Evolutionary conservation across 768 basidiomycete genomes (phyloP), one percentile per base, ranked within the genome.

Genomic region (Tubosaeta sp.): DNA sequence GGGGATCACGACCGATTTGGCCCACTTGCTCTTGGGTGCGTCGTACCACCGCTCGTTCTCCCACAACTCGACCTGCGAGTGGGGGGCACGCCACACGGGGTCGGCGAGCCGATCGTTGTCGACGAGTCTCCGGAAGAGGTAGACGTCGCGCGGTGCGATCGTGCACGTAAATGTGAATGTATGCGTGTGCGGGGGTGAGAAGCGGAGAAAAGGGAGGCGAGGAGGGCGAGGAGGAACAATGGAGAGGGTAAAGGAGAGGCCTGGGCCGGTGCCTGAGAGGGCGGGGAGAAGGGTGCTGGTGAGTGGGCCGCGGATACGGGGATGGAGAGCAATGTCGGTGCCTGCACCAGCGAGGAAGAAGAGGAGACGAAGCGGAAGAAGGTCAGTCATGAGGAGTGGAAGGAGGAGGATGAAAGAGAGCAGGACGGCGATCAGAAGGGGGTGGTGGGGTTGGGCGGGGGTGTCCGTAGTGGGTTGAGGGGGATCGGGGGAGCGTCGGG

Each of bases 21-120:
- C 47, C 7, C 48, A 49, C 48, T 51, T 54, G 31, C 10, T 19
- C 6, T 63, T 52, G 0, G 41, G 8, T 2, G 33, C 47, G 31
- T 55, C 52, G 31, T 68, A 65, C 71, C 78, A 84, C 16, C 90
- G 75, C 64, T 91, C 87, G 67, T 91, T 92, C 73, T 92, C 90
- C 74, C 81, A 91, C 22, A 91, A 63, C 65, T 88, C 86, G 14
- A 91, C 86, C 32, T 83, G 78, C 6, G 80, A 66, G 70, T 84
- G 75, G 62, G 85, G 80, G 2, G 83, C 73, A 0, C 68, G 72
- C 87, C 88, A 91, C 41, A 80, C 80, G 27, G 62, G 68, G 60
- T 90, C 85, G 6, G 75, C 72, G 4, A 92, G 76, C 11, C 71
- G 73, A 55, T 91, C 85, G 56, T 92, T 73, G 58, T 91, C 86